Base-by-base conservation (phyloP, 768 basidiomycete genomes). In the Hemileccinum rubropunctum region DNA sequence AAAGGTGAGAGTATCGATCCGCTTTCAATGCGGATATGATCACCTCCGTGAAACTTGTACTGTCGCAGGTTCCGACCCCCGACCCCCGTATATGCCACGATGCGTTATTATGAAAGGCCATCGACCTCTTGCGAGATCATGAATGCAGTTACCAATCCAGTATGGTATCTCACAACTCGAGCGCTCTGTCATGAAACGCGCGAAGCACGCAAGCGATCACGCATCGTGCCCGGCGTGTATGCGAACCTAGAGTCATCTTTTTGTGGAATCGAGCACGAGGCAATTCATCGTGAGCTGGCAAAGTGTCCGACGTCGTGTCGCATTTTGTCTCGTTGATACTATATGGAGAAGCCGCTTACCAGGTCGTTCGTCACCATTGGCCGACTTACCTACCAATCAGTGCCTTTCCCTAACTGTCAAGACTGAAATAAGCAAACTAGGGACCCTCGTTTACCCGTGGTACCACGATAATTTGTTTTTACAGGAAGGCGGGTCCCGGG, bases 141-240 rank as follows among this genome's bases (percentile, higher is more conserved):
- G 30, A 36, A 18, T 17, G 17, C 5, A 28, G 34, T 36, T 40
- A 9, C 48, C 6, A 36, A 28, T 38, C 45, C 14, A 45, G n/a
- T 17, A 28, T 26, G 30, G 34, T 27, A 15, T 32, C 39, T 4
- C 28, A 30, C 36, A 26, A 30, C 39, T 32, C 46, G 30, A 30
- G 48, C 13, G 26, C 34, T 39, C 9, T n/a, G 14, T 15, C 37
- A 20, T 58, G 50, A 61, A 61, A 62, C 50, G 48, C 50, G 48
- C 51, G 59, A 50, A 41, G 55, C 4, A 14, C 21, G 17, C 50
- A 17, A 23, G 11, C 13, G 1, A 20, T 37, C 36, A 17, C 32
- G 39, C 30, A 33, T 12, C 17, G 33, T 26, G 34, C 42, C 33
- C 14, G 20, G 21, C 32, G 37, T 41, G n/a, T 34, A n/a, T 18